A percentile compares a stretch with the other conserved stretches of the same genome.
phyloP scores from a whole-genome alignment of 768 basidiomycete genomes.

The Lentinula sp. region DNA sequence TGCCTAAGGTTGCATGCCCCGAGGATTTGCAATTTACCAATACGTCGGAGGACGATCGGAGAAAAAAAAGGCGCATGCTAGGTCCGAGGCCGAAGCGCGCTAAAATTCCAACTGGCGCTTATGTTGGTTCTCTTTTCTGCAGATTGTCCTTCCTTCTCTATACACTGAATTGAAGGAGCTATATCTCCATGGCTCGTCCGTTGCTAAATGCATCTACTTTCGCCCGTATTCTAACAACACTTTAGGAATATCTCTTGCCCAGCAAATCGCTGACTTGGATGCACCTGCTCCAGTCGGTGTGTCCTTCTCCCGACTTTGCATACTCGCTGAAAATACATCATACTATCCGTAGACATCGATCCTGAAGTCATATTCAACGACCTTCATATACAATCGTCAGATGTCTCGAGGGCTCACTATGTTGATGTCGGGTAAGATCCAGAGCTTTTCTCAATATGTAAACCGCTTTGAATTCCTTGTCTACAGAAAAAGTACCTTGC shows the following conservation, averaged over 20 bases:
- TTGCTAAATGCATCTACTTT: neutral
- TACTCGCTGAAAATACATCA: constrained; percentile 6
- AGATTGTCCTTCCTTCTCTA: neutral
- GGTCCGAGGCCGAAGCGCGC: neutral
- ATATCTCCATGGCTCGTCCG: neutral
- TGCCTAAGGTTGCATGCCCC: neutral
- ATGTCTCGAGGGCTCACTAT: constrained; percentile 66
- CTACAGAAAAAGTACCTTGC: constrained; percentile 60
- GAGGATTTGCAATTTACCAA: neutral
- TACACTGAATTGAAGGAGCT: neutral
- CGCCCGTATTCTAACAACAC: neutral
- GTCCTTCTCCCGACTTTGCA: neutral
- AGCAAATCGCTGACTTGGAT: constrained; percentile 80
- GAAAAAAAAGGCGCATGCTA: neutral
- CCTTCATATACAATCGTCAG: constrained; percentile 29
- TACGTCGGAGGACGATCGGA: neutral
- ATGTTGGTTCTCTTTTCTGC: neutral
- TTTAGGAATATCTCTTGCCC: constrained; percentile 47
- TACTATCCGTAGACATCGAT: constrained; percentile 51
- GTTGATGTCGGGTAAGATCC: constrained; percentile 73
- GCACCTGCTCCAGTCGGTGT: constrained; percentile 63
- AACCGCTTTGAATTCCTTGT: neutral
- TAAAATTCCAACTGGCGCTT: neutral
- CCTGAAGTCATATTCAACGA: constrained; percentile 63
- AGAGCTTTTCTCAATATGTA: neutral